Base-by-base conservation (phyloP, 306 rosid species). In the Ammopiptanthus mongolicus region DNA sequence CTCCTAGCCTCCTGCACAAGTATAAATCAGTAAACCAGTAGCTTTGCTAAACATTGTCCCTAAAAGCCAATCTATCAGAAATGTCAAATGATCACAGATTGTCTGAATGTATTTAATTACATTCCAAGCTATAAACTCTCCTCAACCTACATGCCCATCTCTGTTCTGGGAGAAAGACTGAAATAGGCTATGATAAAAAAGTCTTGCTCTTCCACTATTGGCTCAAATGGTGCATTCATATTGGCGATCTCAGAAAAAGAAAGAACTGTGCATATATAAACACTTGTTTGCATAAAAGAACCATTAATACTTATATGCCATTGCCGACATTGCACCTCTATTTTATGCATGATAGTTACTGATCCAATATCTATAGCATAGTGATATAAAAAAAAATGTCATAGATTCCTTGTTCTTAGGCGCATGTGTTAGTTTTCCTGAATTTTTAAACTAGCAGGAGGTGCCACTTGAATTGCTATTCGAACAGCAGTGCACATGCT, bases 161-260 rank as follows among this genome's bases (percentile, higher is more conserved):
- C 50, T 63, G 23, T 68, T 62, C 25, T 34, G n/a, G 21, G 56
- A 66, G 53, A 69, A 53, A 57, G 51, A 46, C 56, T 28, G 72
- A 70, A 78, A 19, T n/a, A 53, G 53, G 37, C 57, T 10, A 21
- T 59, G 39, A 75, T 64, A 28, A 51, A 61, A n/a, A 42, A 53
- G 46, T 4, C 6, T 63, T 28, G 18, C 58, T 65, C 77, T 71
- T 76, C 47, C 73, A 23, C 59, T 37, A 71, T 71, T 80, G 78
- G 68, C 57, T 71, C 83, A 80, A 80, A 80, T 80, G 78, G 80
- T 73, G 85, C 83, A 77, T 64, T 80, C 67, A 21, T 48, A 41
- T 36, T 75, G 3, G 37, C 72, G 21, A 63, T 71, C 52, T 47
- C 25, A 76, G 15, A 48, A 65, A 72, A 66, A 67, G 66, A 48